Evolutionary conservation across 139 green algal genomes (phyloP), one percentile per base, ranked within the genome.

Genomic region (Chlorella vulgaris): DNA sequence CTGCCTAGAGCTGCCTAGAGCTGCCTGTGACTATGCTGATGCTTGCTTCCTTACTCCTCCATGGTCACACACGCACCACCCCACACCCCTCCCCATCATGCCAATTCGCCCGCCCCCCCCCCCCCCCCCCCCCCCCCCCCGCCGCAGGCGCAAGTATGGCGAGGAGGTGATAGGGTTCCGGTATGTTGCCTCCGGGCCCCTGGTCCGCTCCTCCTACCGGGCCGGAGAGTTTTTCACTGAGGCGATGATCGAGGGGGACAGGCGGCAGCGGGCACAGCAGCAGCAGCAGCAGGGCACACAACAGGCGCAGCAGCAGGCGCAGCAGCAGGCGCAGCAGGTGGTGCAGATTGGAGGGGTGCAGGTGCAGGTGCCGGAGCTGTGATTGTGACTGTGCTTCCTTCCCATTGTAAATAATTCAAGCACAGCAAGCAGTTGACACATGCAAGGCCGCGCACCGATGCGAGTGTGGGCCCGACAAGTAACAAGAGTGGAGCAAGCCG

Each of bases 191-290:
- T 94, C 88, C 1, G 96, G 96, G 0, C 94, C 96, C 4, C 88
- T 99, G 91, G 96, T 99, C 60, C 89, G 96, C 15, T 98, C 93
- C 3, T 96, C 90, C 4, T 99, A 99, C 90, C 92, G 93, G 33
- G 96, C 96, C 22, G 96, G 96, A 0, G 96, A 99, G 86, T 97
- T 97, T 76, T 99, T 95, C 84, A 83, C 97, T 50, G 91, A 98
- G 84, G 91, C 89, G 0, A 95, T 97, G 91, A 47, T 81, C 65
- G 76, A 83, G 66, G 35, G 33, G 24, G 77, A 83, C 35, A 28
- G 67, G 18, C 35, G 29, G 5, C 19, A 55, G 67, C 13, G 38
- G 67, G 36, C 28, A n/a, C 55, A 65, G 55, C 55, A 65, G 15
- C 18, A n/a, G 55, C 55, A 65, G 22, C 15, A 65, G 55, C 55